These are phyloP conservation scores for Ilyonectria mors-panacis DNA, from an alignment of 2,329 filamentous ascomycete genomes.

Conservation along the genomic window DNA sequence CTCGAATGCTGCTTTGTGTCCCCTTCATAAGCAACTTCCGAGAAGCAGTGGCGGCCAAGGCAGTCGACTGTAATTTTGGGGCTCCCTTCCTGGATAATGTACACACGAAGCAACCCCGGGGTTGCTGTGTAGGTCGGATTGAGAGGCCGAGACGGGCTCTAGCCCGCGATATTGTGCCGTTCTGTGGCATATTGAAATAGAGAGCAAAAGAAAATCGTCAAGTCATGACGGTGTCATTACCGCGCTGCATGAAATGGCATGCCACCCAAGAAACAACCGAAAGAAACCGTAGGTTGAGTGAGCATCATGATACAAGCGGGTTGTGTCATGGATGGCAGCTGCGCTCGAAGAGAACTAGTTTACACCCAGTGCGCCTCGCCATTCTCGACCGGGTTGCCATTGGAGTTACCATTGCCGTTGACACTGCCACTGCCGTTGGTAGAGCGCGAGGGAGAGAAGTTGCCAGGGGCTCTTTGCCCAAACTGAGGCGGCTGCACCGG, in stretches of 20 bases:
- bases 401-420: constrained; percentile 31
- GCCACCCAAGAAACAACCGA: constrained; percentile 43
- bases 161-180: constrained; percentile 43
- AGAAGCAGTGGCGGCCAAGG: constrained; percentile 34
- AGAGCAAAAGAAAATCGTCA: constrained; percentile 58
- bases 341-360: constrained; percentile 43
- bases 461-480: constrained; percentile 46
- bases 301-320: constrained; percentile 54
- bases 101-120: constrained; percentile 52
- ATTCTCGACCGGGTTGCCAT: constrained; percentile 43
- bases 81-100: constrained; percentile 51
- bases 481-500: constrained; percentile 50
- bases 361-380: constrained; percentile 59
- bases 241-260: constrained; percentile 51
- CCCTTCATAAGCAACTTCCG: constrained; percentile 33
- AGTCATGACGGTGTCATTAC: constrained; percentile 57
- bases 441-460: constrained; percentile 45
- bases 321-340: constrained; percentile 43
- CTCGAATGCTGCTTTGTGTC: constrained; percentile 31
- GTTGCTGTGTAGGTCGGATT: constrained; percentile 49
- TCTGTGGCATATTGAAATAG: constrained; percentile 52
- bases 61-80: constrained; percentile 43
- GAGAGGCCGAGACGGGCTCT: constrained; percentile 40
- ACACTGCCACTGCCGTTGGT: constrained; percentile 41
- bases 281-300: constrained; percentile 40